These are phyloP conservation scores for Aspergillus bridgeri DNA, from an alignment of 495 filamentous ascomycete genomes.

Conservation along the genomic window DNA sequence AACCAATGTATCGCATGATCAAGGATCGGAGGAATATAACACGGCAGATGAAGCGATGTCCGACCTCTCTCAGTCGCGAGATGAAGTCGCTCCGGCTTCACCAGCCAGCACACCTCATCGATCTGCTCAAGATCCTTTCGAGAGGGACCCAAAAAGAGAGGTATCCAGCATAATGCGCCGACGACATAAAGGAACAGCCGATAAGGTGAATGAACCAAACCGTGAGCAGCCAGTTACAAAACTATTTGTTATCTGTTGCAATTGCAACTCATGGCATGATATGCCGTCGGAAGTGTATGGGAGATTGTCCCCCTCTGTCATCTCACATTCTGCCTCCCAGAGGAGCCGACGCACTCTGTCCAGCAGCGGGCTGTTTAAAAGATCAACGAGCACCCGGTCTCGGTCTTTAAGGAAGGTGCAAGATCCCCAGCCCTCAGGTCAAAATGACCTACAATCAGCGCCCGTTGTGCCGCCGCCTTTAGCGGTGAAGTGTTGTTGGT, in stretches of 20 bases:
- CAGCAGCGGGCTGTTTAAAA: background rate
- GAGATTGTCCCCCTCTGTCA: slow-evolving; percentile 26
- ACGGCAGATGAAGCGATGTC: slow-evolving; percentile 37
- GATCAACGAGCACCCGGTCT: background rate
- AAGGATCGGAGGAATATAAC: slow-evolving; percentile 32
- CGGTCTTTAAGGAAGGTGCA: background rate
- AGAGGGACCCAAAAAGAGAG: background rate
- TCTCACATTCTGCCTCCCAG: background rate
- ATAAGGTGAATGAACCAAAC: slow-evolving; percentile 17
- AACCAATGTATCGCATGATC: slow-evolving; percentile 14
- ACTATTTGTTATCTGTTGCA: slow-evolving; percentile 77
- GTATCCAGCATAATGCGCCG: background rate
- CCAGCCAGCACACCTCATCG: background rate
- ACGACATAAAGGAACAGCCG: slow-evolving; percentile 8
- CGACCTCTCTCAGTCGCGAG: slow-evolving; percentile 9
- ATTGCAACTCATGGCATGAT: slow-evolving; percentile 78
- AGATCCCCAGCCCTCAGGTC: background rate
- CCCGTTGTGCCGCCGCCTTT: slow-evolving; percentile 50
- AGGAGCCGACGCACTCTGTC: background rate
- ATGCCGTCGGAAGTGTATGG: slow-evolving; percentile 73
- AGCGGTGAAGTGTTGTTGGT: slow-evolving; percentile 73
- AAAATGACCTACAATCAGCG: background rate
- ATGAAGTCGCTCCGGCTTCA: background rate
- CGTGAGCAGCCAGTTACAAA: slow-evolving; percentile 59
- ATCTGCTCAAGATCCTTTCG: background rate